These are phyloP conservation scores for Chaetomiaceae sp. DNA, from an alignment of 2,329 filamentous ascomycete species.

Conservation along the genomic window DNA sequence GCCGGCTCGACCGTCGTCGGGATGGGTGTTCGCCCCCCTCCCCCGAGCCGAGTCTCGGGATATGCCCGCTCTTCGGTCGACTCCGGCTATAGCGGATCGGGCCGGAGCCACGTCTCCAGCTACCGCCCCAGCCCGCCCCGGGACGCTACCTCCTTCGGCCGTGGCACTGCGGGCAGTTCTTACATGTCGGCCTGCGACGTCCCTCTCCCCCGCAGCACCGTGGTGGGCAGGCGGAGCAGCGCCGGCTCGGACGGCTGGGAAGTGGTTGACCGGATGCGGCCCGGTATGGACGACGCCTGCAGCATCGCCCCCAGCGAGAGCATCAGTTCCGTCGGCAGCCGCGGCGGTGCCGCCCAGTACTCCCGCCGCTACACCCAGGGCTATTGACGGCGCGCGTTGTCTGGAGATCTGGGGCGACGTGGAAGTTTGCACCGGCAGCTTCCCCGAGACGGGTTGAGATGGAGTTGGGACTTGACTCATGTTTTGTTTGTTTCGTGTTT, in stretches of 20 bases:
- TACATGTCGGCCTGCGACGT: slow-evolving; percentile 8
- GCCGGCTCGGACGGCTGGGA: slow-evolving; percentile 11
- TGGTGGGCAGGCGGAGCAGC: slow-evolving; percentile 1
- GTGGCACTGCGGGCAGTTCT: background rate
- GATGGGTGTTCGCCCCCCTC: slow-evolving; percentile 16
- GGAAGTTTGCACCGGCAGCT: no score
- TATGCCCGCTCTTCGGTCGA: slow-evolving; percentile 18
- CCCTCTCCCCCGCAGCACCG: slow-evolving; percentile 1
- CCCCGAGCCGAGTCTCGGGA: slow-evolving; percentile 14
- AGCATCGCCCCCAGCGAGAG: slow-evolving; percentile 22
- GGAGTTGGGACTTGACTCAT: no score
- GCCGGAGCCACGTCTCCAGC: background rate
- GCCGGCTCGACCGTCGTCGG: slow-evolving; percentile 12
- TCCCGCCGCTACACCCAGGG: background rate
- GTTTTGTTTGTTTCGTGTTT: no score
- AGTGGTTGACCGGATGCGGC: slow-evolving; percentile 9
- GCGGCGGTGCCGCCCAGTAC: background rate
- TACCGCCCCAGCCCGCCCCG: slow-evolving; percentile 13
- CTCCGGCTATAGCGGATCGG: slow-evolving; percentile 13
- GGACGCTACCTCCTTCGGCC: slow-evolving; percentile 8
- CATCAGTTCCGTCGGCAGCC: slow-evolving; percentile 21
- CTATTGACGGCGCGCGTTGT: background rate
- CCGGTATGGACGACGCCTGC: slow-evolving; percentile 8
- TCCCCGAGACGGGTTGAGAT: no score
- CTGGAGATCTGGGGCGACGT: background rate